Evolutionary conservation across 768 basidiomycete genomes (phyloP), one percentile per base, ranked within the genome.

Genomic region (Krasilnikovozyma curviuscula): DNA sequence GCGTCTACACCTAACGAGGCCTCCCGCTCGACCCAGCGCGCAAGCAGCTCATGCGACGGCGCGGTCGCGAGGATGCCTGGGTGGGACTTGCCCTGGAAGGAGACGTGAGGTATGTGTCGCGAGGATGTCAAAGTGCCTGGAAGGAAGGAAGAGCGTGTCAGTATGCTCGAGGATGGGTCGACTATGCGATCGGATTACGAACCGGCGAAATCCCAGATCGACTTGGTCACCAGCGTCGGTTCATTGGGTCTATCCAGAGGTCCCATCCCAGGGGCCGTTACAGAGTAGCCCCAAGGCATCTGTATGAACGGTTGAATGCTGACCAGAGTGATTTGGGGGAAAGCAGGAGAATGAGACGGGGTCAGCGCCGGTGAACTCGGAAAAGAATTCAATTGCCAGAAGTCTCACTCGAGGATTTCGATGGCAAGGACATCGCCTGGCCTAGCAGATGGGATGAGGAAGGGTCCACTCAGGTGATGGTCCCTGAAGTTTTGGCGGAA

Each of bases 271-370:
- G 77, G 56, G 79, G 81, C 16, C 79, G 66, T 7, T 77, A 45
- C 45, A 12, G 79, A 80, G 58, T 81, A 82, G 0, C 81, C 81
- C 81, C 79, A 83, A 0, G 79, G 79, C 78, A 78, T 78, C 58
- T 78, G n/a, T n/a, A n/a, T n/a, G n/a, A n/a, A n/a, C n/a, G n/a
- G n/a, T n/a, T n/a, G n/a, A n/a, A n/a, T n/a, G n/a, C n/a, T n/a
- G n/a, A n/a, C n/a, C n/a, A n/a, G n/a, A n/a, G n/a, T n/a, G n/a
- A n/a, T n/a, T 71, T 33, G 78, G 46, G 35, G 31, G 3, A 25
- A 32, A 16, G 27, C 14, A 7, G 39, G 14, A 9, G 33, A 24
- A 21, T 41, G 19, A 38, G n/a, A 19, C 31, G 12, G 3, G n/a
- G 9, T 12, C 13, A 27, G 16, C 16, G 14, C 44, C 13, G n/a